Evolutionary conservation across 768 basidiomycete genomes (phyloP).

Genomic region (Psilocybe azurescens): DNA sequence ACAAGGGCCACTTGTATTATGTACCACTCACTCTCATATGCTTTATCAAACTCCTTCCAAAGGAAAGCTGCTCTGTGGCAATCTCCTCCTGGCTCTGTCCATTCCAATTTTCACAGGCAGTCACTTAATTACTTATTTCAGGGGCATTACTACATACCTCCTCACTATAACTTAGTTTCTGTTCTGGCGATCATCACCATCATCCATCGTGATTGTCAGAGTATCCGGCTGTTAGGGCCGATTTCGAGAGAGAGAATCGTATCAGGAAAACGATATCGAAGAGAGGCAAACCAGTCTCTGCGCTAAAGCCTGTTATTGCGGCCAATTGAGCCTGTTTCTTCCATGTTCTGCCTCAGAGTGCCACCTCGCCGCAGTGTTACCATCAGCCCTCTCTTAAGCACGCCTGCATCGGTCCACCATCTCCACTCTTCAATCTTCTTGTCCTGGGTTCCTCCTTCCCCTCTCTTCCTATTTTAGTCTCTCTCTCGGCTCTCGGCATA

Average conservation of each 20-base stretch:
- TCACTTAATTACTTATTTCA: neutral
- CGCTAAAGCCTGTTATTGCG: neutral
- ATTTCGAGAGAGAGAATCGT: neutral
- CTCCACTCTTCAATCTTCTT: neutral
- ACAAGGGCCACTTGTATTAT: neutral
- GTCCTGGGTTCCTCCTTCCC: neutral
- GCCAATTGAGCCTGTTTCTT: neutral
- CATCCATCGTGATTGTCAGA: neutral
- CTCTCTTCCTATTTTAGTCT: conserved; percentile 23
- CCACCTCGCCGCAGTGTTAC: conserved; percentile 2
- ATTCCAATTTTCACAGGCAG: neutral
- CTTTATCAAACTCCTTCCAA: neutral
- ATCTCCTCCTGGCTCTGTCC: neutral
- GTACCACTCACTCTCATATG: neutral
- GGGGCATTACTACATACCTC: neutral
- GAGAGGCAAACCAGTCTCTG: neutral
- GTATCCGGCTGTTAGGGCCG: neutral
- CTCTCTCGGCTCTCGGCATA: conserved; percentile 14
- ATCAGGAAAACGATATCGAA: too few relatives aligned
- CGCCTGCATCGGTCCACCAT: conserved; percentile 10
- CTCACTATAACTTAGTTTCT: neutral
- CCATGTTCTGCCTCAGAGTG: conserved; percentile 1
- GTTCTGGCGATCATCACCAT: conserved; percentile 1
- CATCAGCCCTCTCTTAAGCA: neutral
- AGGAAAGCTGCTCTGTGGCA: neutral